phyloP scores from a whole-genome alignment of 2,329 filamentous ascomycete genomes.

The Cladosporium sp. region DNA sequence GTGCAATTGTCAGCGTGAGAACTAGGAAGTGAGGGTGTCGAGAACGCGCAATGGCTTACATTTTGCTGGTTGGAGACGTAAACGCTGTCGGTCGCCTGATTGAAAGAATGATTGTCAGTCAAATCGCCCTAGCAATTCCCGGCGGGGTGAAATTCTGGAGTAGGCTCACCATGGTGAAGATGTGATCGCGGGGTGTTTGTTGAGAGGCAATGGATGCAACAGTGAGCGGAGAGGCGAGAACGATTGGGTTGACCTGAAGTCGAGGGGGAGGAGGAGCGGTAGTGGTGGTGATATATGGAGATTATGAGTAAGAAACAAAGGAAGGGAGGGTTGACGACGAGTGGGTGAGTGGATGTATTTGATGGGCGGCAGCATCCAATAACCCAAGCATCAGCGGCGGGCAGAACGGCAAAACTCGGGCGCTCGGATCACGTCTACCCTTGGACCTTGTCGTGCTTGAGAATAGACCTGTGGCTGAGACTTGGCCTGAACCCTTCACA shows the following conservation, averaged over 20 bases:
- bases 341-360: too few relatives aligned
- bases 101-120: neutral
- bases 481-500: constrained; percentile 1
- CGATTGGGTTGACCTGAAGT: neutral
- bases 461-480: constrained; percentile 10
- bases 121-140: neutral
- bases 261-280: neutral
- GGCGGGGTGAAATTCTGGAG: constrained; percentile 3
- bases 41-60: constrained; percentile 43
- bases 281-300: neutral
- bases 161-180: constrained; percentile 18
- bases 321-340: too few relatives aligned
- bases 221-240: too few relatives aligned
- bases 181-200: constrained; percentile 11
- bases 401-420: neutral
- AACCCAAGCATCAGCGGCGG: too few relatives aligned
- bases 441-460: too few relatives aligned
- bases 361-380: too few relatives aligned
- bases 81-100: constrained; percentile 24
- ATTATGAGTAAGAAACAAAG: neutral
- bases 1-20: constrained; percentile 16
- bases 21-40: neutral
- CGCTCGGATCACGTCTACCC: neutral
- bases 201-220: too few relatives aligned
- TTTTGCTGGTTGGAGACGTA: constrained; percentile 47